Evolutionary conservation across 164 flowering plant genomes (phyloP).

Genomic region (Hamamelis virginiana): DNA sequence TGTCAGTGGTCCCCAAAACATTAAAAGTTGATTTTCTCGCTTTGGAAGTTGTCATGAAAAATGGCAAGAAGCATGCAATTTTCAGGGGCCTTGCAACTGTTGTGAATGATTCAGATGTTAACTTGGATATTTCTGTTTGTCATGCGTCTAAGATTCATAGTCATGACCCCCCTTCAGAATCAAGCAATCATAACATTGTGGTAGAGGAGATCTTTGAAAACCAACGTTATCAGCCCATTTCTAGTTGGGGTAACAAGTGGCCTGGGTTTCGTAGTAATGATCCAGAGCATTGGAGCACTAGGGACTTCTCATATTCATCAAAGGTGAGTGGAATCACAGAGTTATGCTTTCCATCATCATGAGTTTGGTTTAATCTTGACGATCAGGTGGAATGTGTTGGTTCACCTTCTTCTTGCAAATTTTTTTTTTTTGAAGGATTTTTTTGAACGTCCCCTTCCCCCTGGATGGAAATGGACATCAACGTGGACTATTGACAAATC

Average conservation of each 20-base stretch:
- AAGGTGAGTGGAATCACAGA: conserved; percentile 39
- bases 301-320: conserved; percentile 66
- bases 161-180: conserved; percentile 21
- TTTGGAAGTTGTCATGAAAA: conserved; percentile 72
- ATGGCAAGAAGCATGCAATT: conserved; percentile 90
- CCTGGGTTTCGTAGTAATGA: conserved; percentile 45
- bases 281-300: conserved; percentile 70
- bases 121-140: conserved; percentile 57
- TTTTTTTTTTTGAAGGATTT: conserved; percentile 56
- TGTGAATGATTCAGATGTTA: conserved; percentile 76
- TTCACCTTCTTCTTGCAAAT: conserved; percentile 7
- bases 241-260: conserved; percentile 65
- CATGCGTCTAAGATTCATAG: conserved; percentile 34
- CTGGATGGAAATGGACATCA: conserved; percentile 77
- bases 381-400: neutral
- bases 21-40: conserved; percentile 61
- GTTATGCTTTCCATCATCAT: neutral
- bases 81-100: conserved; percentile 80
- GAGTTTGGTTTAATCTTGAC: neutral
- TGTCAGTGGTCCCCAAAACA: conserved; percentile 71
- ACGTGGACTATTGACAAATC: conserved; percentile 66
- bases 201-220: conserved; percentile 76
- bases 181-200: conserved; percentile 19
- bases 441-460: conserved; percentile 67
- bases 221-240: conserved; percentile 57